Conservation (phyloP, 2,329 filamentous ascomycete species). For the Penicillium sp. region DNA sequence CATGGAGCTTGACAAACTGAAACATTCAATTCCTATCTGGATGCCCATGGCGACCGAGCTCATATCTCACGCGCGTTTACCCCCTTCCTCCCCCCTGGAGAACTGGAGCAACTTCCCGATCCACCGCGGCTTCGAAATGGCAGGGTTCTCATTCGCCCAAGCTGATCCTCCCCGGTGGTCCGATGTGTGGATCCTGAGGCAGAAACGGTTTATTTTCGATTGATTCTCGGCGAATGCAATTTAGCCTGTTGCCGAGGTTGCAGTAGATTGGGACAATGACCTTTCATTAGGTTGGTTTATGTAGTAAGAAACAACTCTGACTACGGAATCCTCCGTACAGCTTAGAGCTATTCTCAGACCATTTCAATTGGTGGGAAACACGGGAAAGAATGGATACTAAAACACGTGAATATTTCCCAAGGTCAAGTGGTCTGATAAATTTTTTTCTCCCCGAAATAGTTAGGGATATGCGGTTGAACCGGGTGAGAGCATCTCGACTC, state of each 20-base stretch:
- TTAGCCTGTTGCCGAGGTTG: constrained; percentile 6
- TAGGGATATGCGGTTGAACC: not conserved
- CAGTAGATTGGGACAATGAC: not conserved
- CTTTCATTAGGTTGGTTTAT: not conserved
- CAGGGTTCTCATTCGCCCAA: constrained; percentile 18
- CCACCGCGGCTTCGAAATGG: constrained; percentile 25
- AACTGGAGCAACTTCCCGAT: constrained; percentile 15
- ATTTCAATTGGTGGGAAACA: not conserved
- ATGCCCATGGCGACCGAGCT: not conserved
- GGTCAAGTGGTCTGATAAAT: not conserved
- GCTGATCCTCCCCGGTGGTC: constrained; percentile 13
- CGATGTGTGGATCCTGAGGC: constrained; percentile 22
- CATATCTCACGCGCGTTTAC: not conserved
- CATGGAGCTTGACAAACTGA: not conserved
- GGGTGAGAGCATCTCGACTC: not conserved
- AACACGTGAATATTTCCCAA: not conserved
- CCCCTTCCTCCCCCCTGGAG: constrained; percentile 9
- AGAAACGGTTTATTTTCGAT: constrained; percentile 11
- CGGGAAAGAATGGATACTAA: not conserved
- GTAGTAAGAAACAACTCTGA: not conserved
- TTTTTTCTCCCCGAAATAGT: not conserved
- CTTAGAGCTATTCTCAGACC: not conserved
- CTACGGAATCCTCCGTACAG: not conserved
- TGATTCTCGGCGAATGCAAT: not conserved
- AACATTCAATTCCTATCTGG: not conserved